Evolutionary conservation across 176 grass and related monocot species (phyloP).

Genomic region (Secale cereale): DNA sequence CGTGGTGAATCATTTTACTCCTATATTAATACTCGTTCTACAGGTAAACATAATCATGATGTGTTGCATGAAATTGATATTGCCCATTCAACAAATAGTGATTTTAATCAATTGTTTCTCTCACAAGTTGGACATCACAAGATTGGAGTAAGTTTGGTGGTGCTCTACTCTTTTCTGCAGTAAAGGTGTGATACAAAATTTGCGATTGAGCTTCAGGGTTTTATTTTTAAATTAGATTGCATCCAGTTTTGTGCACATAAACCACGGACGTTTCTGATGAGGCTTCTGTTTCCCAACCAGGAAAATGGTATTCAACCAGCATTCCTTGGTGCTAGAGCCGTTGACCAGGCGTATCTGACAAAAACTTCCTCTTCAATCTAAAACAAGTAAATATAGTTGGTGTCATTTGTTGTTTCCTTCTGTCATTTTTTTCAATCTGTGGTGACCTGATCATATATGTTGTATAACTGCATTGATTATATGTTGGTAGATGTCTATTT

Average conservation of each 20-base stretch:
- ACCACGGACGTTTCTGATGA: background rate
- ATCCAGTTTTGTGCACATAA: too few relatives aligned
- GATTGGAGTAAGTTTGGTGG: too few relatives aligned
- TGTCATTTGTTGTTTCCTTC: background rate
- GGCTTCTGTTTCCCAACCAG: slow-evolving; percentile 46
- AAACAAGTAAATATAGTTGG: slow-evolving; percentile 60
- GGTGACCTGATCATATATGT: background rate
- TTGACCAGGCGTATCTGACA: slow-evolving; percentile 89
- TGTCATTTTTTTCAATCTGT: slow-evolving; percentile 11
- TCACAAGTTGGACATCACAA: too few relatives aligned
- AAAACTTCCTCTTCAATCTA: slow-evolving; percentile 91
- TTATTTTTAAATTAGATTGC: too few relatives aligned
- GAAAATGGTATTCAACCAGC: slow-evolving; percentile 96
- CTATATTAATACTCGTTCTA: too few relatives aligned
- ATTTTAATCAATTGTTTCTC: too few relatives aligned
- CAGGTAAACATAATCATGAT: too few relatives aligned
- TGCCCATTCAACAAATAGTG: too few relatives aligned
- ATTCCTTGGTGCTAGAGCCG: slow-evolving; percentile 95
- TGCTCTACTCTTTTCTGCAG: too few relatives aligned
- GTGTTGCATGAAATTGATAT: too few relatives aligned
- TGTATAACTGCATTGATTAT: background rate
- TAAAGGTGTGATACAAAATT: too few relatives aligned
- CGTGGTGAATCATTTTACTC: too few relatives aligned
- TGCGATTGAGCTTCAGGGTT: background rate
- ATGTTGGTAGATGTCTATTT: background rate